These are phyloP conservation scores for Vitis rupestris DNA, from an alignment of 164 flowering plant species.

Conservation along the genomic window DNA sequence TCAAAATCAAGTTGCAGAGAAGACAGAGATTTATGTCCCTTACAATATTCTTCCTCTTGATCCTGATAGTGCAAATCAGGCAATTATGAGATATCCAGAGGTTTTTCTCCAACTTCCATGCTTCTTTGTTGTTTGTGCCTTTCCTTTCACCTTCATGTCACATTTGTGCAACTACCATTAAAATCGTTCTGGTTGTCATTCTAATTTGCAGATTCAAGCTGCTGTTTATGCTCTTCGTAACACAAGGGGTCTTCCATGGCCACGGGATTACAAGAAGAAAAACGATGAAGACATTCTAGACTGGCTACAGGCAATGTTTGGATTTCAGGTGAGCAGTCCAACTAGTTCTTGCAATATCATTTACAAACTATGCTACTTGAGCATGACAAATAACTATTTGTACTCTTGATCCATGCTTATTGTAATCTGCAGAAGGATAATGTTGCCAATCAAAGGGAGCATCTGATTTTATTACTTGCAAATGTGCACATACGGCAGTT, in stretches of 20 bases:
- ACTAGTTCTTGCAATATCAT: not conserved
- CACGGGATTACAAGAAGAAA: slow-evolving; percentile 73
- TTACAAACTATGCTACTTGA: not conserved
- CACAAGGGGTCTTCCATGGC: slow-evolving; percentile 99
- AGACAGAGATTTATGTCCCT: slow-evolving; percentile 82
- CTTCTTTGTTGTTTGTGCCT: not conserved
- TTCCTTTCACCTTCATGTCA: not conserved
- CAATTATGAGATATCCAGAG: slow-evolving; percentile 96
- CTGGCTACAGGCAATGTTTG: slow-evolving; percentile 99
- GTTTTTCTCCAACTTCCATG: slow-evolving; percentile 28
- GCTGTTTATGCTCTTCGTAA: slow-evolving; percentile 93
- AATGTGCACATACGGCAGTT: slow-evolving; percentile 92
- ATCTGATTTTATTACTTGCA: slow-evolving; percentile 89
- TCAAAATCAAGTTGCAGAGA: slow-evolving; percentile 85
- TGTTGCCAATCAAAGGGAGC: slow-evolving; percentile 98
- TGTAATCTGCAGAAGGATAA: slow-evolving; percentile 71
- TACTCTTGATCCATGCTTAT: not conserved
- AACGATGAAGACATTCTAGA: slow-evolving; percentile 89
- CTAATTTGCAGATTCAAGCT: slow-evolving; percentile 74
- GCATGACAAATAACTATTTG: not conserved
- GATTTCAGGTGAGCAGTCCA: slow-evolving; percentile 73
- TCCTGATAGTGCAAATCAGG: slow-evolving; percentile 95
- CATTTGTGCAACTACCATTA: not conserved
- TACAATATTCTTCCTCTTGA: slow-evolving; percentile 99
- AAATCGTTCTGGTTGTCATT: slow-evolving; percentile 4